A percentile compares a stretch with the other conserved stretches of the same genome.
phyloP scores from a whole-genome alignment of 129 eudicot species.

The Calendula officinalis region DNA sequence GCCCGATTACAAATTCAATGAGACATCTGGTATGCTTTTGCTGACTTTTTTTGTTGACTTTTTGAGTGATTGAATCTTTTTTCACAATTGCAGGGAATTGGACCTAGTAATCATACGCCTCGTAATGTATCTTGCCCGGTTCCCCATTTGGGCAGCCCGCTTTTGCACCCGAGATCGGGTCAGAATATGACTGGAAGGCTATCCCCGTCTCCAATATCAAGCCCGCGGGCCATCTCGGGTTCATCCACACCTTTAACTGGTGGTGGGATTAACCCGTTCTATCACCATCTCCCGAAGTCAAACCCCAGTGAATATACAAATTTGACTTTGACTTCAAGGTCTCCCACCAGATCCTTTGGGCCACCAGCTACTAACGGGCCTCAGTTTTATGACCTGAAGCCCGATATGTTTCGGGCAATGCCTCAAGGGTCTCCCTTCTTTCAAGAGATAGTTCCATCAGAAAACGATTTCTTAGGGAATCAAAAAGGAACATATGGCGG shows the following conservation, averaged over 20 bases:
- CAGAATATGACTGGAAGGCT: conserved; percentile 38
- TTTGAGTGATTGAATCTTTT: conserved; percentile 1
- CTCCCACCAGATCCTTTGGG: conserved; percentile 42
- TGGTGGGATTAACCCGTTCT: conserved; percentile 38
- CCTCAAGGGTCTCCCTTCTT: conserved; percentile 45
- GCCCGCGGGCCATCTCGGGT: conserved; percentile 48
- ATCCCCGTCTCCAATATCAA: conserved; percentile 46
- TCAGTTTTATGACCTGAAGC: conserved; percentile 42
- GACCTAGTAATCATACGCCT: conserved; percentile 30
- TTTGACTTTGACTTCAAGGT: conserved; percentile 19
- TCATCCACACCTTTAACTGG: conserved; percentile 56
- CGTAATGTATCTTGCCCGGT: conserved; percentile 67
- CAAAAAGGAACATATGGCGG: conserved; percentile 39
- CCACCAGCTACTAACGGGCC: neutral
- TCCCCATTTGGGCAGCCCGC: conserved; percentile 55
- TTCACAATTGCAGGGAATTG: conserved; percentile 40
- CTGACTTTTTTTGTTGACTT: neutral
- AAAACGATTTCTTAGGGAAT: conserved; percentile 48
- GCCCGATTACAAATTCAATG: conserved; percentile 33
- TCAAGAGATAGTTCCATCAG: conserved; percentile 38
- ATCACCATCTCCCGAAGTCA: conserved; percentile 33
- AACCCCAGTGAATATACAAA: conserved; percentile 36
- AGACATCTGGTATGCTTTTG: conserved; percentile 35
- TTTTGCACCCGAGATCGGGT: conserved; percentile 39
- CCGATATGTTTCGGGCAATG: conserved; percentile 46